Evolutionary conservation across 805 yeast species (phyloP).

Genomic region (Candida quercuum): DNA sequence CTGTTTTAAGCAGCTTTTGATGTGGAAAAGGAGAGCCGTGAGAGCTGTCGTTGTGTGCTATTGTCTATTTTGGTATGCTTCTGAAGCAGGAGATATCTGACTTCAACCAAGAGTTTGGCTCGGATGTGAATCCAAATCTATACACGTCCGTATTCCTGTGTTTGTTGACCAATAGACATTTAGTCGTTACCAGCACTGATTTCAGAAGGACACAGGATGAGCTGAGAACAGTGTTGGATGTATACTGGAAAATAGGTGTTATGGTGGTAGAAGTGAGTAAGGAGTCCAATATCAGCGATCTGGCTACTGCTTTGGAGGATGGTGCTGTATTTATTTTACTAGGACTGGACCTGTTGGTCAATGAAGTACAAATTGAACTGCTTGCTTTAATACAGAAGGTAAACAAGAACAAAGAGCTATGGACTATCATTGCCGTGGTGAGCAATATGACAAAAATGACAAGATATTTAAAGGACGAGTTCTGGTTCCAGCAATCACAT

Average conservation of each 20-base stretch:
- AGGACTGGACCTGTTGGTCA: background rate
- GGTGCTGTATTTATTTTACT: background rate
- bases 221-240: background rate
- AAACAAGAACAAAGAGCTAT: background rate
- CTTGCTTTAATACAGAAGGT: background rate
- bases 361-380: background rate
- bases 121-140: background rate
- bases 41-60: background rate
- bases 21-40: background rate
- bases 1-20: too few relatives aligned
- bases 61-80: background rate
- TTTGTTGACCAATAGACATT: background rate
- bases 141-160: background rate
- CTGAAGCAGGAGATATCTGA: background rate
- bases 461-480: background rate
- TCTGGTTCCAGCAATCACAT: slow-evolving; percentile 2
- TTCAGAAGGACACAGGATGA: background rate
- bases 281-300: background rate
- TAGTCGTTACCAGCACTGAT: background rate
- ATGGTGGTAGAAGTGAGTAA: background rate
- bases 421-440: background rate
- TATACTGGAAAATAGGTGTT: background rate
- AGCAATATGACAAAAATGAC: background rate
- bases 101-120: background rate
- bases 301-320: background rate